Evolutionary conservation across 208 protist species (phyloP).

Genomic region (Borovskyia barvae): DNA sequence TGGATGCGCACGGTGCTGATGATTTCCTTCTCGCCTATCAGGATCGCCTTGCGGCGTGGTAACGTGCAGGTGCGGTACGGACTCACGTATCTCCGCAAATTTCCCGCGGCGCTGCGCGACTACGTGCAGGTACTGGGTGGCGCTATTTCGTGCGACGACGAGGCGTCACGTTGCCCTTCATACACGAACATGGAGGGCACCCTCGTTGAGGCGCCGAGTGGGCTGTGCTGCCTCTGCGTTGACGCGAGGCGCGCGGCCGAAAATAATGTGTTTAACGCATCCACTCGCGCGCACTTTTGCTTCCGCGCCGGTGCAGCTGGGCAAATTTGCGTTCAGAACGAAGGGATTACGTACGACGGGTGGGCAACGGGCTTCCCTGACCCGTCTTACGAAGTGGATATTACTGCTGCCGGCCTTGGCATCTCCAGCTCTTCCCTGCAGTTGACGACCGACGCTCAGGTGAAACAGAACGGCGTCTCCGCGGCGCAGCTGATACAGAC

Average conservation of each 20-base stretch:
- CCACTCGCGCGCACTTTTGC: conserved; percentile 35
- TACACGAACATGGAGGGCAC: conserved; percentile 17
- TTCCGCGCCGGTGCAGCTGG: conserved; percentile 18
- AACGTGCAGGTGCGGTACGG: conserved; percentile 41
- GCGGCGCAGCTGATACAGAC: conserved; percentile 8
- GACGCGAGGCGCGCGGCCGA: conserved; percentile 20
- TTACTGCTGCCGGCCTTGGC: conserved; percentile 21
- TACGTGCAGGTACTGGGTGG: conserved; percentile 6
- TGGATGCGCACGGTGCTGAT: conserved; percentile 6
- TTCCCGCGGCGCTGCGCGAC: conserved; percentile 45
- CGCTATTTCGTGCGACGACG: conserved; percentile 24
- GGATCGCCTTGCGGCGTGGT: conserved; percentile 23
- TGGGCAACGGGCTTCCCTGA: conserved; percentile 23
- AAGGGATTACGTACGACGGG: conserved; percentile 35
- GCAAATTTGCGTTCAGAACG: conserved; percentile 13
- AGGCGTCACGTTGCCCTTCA: conserved; percentile 29
- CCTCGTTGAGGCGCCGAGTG: conserved; percentile 36
- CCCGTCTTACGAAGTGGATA: conserved; percentile 32
- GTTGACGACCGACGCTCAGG: conserved; percentile 18
- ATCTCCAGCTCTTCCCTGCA: conserved; percentile 9
- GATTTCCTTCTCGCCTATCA: conserved; percentile 32
- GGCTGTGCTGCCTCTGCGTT: conserved; percentile 56
- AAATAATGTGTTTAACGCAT: conserved; percentile 14
- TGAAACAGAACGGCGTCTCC: conserved; percentile 3
- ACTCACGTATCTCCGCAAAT: conserved; percentile 48